Base-by-base conservation (phyloP, 2,329 filamentous ascomycete genomes). In the Aspergillus flavus region DNA sequence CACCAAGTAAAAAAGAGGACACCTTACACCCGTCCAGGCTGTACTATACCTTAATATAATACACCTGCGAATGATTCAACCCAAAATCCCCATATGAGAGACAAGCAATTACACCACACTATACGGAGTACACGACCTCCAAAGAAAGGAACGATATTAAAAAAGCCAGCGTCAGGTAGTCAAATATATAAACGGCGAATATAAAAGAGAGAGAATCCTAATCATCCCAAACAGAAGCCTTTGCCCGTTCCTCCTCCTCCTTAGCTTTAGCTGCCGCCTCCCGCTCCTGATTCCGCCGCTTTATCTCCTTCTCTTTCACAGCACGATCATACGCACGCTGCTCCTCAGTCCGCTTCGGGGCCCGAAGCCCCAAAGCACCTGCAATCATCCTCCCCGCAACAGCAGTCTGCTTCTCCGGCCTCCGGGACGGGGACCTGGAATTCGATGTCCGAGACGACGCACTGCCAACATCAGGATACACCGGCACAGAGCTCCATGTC, bases 351-450 rank as follows among this genome's bases (percentile, higher is more conserved):
- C 89, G 86, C 81, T 87, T 90, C 36, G 93, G 92, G 39, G 89
- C 88, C 72, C 89, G 88, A 60, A 97, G 86, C 0, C 95, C 95
- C 68, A 98, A 81, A 0, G 92, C 93, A 4, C 91, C 91, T 0
- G 93, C 93, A 75, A 99, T 98, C 86, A 99, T 85, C 63, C 95
- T 85, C 65, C 91, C 87, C 6, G 95, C 95, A 45, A 96, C 93
- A 0, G 93, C 92, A 65, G 96, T 96, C 66, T 94, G 96, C 83
- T 97, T 99, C 79, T 97, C 94, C 0, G 93, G 94, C 45, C 91
- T 82, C 16, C 73, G 71, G 11, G 69, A 54, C 9, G 70, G 50
- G 4, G 65, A 58, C 32, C 65, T 57, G 58, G 61, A 66, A 55
- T 52, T 64, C 46, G 59, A 69, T 30, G 63, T 57, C 21, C 68